Conservation (phyloP, 2,329 filamentous ascomycete species). For the Parasarocladium wereldwijsianum region DNA sequence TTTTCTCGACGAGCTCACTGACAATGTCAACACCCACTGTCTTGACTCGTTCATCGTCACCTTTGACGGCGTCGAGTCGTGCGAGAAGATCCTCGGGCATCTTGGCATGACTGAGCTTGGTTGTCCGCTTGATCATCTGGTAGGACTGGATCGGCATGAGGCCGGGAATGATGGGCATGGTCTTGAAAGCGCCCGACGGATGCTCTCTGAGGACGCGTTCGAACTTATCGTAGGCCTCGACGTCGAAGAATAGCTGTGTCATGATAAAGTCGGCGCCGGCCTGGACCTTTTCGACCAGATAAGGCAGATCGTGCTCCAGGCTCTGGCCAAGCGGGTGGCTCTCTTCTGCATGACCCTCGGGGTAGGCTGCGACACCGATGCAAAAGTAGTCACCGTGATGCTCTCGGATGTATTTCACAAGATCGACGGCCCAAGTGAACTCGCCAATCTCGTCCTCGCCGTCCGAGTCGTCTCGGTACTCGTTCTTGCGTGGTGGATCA, state of each 20-base stretch:
- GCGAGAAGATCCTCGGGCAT: slow-evolving; percentile 58
- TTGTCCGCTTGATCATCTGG: slow-evolving; percentile 84
- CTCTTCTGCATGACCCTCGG: slow-evolving; percentile 88
- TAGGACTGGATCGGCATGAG: slow-evolving; percentile 98
- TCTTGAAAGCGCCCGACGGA: slow-evolving; percentile 71
- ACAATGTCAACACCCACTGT: slow-evolving; percentile 68
- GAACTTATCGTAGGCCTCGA: slow-evolving; percentile 66
- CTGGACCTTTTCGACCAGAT: slow-evolving; percentile 75
- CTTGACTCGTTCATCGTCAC: slow-evolving; percentile 72
- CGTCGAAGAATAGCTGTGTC: slow-evolving; percentile 94
- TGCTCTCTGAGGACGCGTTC: slow-evolving; percentile 66
- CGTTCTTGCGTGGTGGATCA: slow-evolving; percentile 77
- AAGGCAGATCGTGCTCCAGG: slow-evolving; percentile 70
- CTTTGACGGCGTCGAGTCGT: slow-evolving; percentile 57
- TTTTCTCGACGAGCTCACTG: slow-evolving; percentile 65
- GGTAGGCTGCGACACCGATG: slow-evolving; percentile 86
- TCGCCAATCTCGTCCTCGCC: slow-evolving; percentile 51
- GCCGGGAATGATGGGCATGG: slow-evolving; percentile 80
- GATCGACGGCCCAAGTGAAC: slow-evolving; percentile 77
- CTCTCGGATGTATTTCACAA: slow-evolving; percentile 78
- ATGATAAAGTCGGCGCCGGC: slow-evolving; percentile 97
- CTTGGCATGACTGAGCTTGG: slow-evolving; percentile 82
- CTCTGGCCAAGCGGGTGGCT: slow-evolving; percentile 59
- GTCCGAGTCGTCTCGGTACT: slow-evolving; percentile 56
- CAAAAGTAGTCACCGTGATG: slow-evolving; percentile 91